Evolutionary conservation across 2,329 filamentous ascomycete genomes (phyloP).

Genomic region (Botrytis fragariae): DNA sequence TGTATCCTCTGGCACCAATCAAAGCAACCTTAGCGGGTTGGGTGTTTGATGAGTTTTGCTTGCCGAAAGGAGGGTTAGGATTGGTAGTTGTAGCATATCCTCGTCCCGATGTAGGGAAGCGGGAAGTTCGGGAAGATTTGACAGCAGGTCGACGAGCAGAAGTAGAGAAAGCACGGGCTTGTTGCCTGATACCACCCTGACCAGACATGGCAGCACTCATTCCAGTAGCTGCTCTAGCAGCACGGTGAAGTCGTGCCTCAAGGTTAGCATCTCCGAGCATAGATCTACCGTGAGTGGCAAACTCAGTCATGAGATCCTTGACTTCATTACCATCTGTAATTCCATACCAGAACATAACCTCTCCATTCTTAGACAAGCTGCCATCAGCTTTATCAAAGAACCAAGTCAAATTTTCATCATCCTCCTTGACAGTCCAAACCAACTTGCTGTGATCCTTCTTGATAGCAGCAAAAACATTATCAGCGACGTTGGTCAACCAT

Average conservation of each 20-base stretch:
- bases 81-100: slow-evolving; percentile 67
- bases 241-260: slow-evolving; percentile 77
- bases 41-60: slow-evolving; percentile 82
- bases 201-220: slow-evolving; percentile 47
- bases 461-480: slow-evolving; percentile 90
- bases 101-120: slow-evolving; percentile 38
- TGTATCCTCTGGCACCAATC: slow-evolving; percentile 91
- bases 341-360: slow-evolving; percentile 90
- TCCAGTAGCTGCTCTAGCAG: slow-evolving; percentile 66
- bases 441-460: slow-evolving; percentile 91
- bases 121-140: slow-evolving; percentile 23
- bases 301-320: slow-evolving; percentile 78
- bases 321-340: slow-evolving; percentile 80
- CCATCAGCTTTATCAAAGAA: slow-evolving; percentile 97
- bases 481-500: slow-evolving; percentile 91
- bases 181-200: slow-evolving; percentile 51
- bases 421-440: slow-evolving; percentile 93
- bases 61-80: slow-evolving; percentile 85
- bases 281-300: slow-evolving; percentile 74
- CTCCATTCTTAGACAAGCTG: slow-evolving; percentile 78
- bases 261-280: slow-evolving; percentile 91
- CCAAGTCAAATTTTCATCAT: slow-evolving; percentile 96
- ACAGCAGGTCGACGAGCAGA: slow-evolving; percentile 44
- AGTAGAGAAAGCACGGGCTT: slow-evolving; percentile 68
- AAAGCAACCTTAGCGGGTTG: slow-evolving; percentile 77